Base-by-base conservation (phyloP, 805 yeast species). In the Debaryomyces castellii region DNA sequence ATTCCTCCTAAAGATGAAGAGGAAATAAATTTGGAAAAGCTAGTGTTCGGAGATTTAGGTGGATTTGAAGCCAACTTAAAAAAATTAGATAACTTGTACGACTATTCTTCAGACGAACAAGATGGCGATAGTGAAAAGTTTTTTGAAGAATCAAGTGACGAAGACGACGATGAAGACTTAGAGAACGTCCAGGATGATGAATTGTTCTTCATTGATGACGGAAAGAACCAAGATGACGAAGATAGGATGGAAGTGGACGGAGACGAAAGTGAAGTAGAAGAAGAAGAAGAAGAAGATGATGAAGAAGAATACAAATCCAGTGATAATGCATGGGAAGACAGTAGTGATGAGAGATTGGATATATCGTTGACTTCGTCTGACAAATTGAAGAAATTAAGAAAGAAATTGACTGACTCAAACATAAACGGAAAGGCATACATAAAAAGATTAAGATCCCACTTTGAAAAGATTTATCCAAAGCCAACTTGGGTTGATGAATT, bases 41-140 rank as follows among this genome's bases (percentile, higher is more conserved):
- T 89, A 11, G 96, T 94, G 3, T 91, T 94, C 67, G 98, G 99
- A 12, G 98, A 94, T 61, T 55, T 76, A 3, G 86, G 81, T 45
- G 86, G 92, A 24, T 85, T 87, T 67, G 87, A 83, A 56, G 59
- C 64, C 25, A 85, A 83, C 48, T 71, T 89, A 58, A 81, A 76
- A 45, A 76, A 77, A 47, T 68, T 82, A 41, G 89, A 84, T 52
- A 76, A 83, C 50, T 68, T 83, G 33, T 79, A 71, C 54, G 76
- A 74, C 30, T 69, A 69, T 50, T 69, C 73, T 7, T 68, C 71
- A 37, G 79, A 74, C 14, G 74, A 66, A 28, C 62, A 58, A 14
- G 68, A 64, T 10, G 64, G 58, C 4, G 55, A 53, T 5, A 57
- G 49, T 49, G 49, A 46, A 43, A 58, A 58, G 27, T 59, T 64